Evolutionary conservation across 2,329 filamentous ascomycete genomes (phyloP), one percentile per base, ranked within the genome.

Genomic region (Aspergillus chevalieri): DNA sequence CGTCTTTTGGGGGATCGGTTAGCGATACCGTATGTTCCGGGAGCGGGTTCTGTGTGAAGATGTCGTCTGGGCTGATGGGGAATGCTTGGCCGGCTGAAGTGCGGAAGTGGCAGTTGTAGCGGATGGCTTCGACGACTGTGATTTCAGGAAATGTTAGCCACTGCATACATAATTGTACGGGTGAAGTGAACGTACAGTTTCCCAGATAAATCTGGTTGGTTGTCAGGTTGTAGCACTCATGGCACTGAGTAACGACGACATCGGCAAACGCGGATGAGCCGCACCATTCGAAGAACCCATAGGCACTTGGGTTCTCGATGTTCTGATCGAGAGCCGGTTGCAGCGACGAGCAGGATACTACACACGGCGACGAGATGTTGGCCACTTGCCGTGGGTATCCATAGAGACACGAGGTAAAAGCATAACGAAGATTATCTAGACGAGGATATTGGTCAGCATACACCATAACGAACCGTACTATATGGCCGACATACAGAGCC

Each of bases 351-450:
- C 73, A 75, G 21, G 67, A 63, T 12, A 75, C 73, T 43, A 72
- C 66, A 49, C 73, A 75, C 4, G 71, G 72, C 8, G 69, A 73
- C 6, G 71, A 74, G 14, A 72, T 62, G 57, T 64, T 71, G 53
- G 53, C 63, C 50, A 61, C 58, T 21, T 47, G 52, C n/a, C 57
- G 54, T 6, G 73, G 73, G 24, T 57, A 69, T 26, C 66, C 70
- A 56, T 68, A 76, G 33, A 75, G 66, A 52, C 73, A 76, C 41
- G 61, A 65, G 4, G 70, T 67, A 36, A 75, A 66, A 1, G 72
- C 65, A 52, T 65, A 76, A 38, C 73, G 72, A 44, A 76, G 64
- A 47, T 75, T 74, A 58, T 72, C 73, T 76, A 30, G 26, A 30
- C 26, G 10, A 30, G 55, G 15, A 38, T 39, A 24, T 17, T 4